A percentile compares a stretch with the other conserved stretches of the same genome.
These are phyloP conservation scores for Naganishia albida DNA, from an alignment of 1,284 basidiomycete genomes.

Conservation along the genomic window DNA sequence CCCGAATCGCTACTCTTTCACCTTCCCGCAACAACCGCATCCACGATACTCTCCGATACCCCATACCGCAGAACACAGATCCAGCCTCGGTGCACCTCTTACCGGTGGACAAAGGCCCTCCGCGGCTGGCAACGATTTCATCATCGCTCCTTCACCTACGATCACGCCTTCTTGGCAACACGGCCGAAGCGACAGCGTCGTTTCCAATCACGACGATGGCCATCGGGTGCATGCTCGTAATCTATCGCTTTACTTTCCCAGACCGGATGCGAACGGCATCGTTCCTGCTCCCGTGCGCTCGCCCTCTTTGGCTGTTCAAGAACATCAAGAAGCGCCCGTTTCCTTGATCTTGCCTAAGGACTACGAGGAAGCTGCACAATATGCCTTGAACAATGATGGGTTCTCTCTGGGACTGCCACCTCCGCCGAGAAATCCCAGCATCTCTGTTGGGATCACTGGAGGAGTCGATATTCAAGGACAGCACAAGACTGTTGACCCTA, in stretches of 20 bases:
- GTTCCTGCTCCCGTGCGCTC: conserved; percentile 12
- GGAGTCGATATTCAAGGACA: conserved; percentile 40
- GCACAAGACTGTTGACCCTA: conserved; percentile 38
- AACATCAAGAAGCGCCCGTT: conserved; percentile 57
- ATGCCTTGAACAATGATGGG: conserved; percentile 57
- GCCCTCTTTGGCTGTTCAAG: conserved; percentile 28
- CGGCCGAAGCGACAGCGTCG: conserved; percentile 16
- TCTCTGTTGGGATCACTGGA: conserved; percentile 28
- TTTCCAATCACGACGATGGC: conserved; percentile 15
- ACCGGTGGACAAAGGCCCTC: conserved; percentile 14
- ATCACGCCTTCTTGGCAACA: conserved; percentile 20
- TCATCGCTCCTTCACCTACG: conserved; percentile 13
- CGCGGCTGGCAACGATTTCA: conserved; percentile 12
- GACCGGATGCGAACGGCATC: conserved; percentile 62
- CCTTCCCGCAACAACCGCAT: conserved; percentile 12
- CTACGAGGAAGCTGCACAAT: conserved; percentile 48
- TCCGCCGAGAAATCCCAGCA: conserved; percentile 46
- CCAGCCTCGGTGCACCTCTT: not conserved
- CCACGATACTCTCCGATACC: conserved; percentile 6
- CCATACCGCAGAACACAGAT: conserved; percentile 3
- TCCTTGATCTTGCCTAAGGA: conserved; percentile 56
- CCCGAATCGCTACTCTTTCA: conserved; percentile 27
- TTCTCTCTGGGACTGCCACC: conserved; percentile 65
- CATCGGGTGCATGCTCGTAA: conserved; percentile 81
- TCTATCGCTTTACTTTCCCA: conserved; percentile 84